Base-by-base conservation (phyloP, 1,139 yeast genomes). In the Blastobotrys indianensis region DNA sequence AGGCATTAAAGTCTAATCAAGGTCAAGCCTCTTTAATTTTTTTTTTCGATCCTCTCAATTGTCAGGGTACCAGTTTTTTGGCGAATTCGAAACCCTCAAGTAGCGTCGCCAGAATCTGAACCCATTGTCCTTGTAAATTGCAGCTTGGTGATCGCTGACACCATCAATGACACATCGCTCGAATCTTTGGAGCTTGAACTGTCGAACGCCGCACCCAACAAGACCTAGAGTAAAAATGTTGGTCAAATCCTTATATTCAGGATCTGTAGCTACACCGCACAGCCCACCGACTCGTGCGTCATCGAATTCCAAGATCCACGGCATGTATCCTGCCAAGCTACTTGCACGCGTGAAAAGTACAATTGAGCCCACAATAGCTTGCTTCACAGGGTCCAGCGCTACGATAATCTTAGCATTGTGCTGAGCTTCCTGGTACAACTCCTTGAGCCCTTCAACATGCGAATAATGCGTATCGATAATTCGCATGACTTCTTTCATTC, bases 191-290 rank as follows among this genome's bases (percentile, higher is more conserved):
- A 57, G 52, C 46, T 76, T 76, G 49, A 77, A 67, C 53, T 72
- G 75, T 4, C 81, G 74, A 32, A 79, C 75, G 3, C 78, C 82
- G 49, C 82, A 75, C 53, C 82, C 77, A 6, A 79, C 73, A 46
- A 79, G 68, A 1, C 84, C 85, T 51, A 74, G 68, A 47, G 73
- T 75, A 60, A 79, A 75, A 4, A 77, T 77, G 44, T 76, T 79
- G 3, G 77, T 72, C 54, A 78, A 68, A 49, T 75, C 77, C 20
- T 76, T 48, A 59, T 77, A 79, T 50, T 72, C 70, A 16, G 78
- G 78, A 53, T 78, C 82, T 31, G 77, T 74, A 15, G 79, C 69
- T 1, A 80, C 73, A 1, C 80, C 82, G 29, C 79, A 67, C n/a
- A 80, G 66, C 1, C 79, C 82, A 8, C 82, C 82, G 17, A 76